Conservation (phyloP, 1,284 basidiomycete genomes). For the Phellinidium pouzarii region DNA sequence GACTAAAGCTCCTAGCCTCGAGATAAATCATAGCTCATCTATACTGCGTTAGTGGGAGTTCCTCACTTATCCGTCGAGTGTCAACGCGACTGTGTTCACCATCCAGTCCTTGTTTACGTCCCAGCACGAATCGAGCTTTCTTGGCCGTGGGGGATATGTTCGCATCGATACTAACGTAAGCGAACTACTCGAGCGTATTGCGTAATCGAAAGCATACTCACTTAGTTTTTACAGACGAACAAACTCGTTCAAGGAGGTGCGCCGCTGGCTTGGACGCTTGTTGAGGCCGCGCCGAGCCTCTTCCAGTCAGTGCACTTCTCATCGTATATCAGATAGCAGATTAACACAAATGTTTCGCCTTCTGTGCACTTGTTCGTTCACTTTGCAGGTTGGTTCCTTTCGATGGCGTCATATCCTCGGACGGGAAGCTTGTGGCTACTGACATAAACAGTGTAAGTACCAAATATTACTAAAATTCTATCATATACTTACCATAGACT, state of each 20-base stretch:
- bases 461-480: background rate
- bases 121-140: background rate
- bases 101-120: background rate
- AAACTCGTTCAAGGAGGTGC: constrained; percentile 12
- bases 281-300: constrained; percentile 4
- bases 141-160: constrained; percentile 12
- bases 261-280: constrained; percentile 14
- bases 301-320: constrained; percentile 6
- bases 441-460: background rate
- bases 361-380: background rate
- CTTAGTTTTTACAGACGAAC: background rate
- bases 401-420: background rate
- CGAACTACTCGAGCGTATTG: too few relatives aligned
- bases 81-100: background rate
- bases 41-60: background rate
- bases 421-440: background rate
- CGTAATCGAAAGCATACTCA: background rate
- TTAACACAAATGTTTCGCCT: too few relatives aligned
- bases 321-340: background rate
- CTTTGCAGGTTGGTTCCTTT: background rate
- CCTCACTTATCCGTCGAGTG: background rate
- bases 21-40: background rate
- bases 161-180: constrained; percentile 7
- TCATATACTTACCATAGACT: background rate
- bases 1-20: background rate